Percentiles rank a stretch among this genome's conserved stretches.
These are phyloP conservation scores for Ampelocalamus luodianensis DNA, from an alignment of 176 grass and related monocot genomes.

Conservation along the genomic window DNA sequence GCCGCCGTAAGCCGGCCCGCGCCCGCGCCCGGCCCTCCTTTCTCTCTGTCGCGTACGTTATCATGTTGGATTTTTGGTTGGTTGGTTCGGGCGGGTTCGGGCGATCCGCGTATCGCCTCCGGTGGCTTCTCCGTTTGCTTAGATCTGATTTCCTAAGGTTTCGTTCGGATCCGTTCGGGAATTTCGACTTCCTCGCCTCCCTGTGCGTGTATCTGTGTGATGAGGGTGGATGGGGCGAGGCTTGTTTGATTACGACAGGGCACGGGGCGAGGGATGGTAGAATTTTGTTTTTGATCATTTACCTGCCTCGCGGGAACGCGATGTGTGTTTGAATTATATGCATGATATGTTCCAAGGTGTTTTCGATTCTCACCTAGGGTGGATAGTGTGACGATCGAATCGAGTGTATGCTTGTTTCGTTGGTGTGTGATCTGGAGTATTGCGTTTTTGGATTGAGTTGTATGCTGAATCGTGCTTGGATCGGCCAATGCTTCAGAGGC, in stretches of 20 bases:
- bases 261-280: background rate
- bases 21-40: background rate
- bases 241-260: background rate
- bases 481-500: background rate
- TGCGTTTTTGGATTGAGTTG: background rate
- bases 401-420: constrained; percentile 14
- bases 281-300: background rate
- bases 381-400: background rate
- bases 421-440: background rate
- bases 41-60: background rate
- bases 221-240: background rate
- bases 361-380: background rate
- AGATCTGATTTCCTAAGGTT: constrained; percentile 16
- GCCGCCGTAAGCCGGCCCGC: background rate
- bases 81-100: background rate
- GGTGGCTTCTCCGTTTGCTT: constrained; percentile 1
- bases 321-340: background rate
- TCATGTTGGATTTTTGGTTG: background rate
- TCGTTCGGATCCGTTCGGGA: constrained; percentile 4
- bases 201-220: background rate
- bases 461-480: background rate
- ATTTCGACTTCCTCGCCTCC: constrained; percentile 13
- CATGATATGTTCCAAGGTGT: background rate
- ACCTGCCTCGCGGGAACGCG: background rate
- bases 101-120: background rate